Percentiles rank a stretch among this genome's conserved stretches.
These are phyloP conservation scores for Hygrocybe coccinea DNA, from an alignment of 768 basidiomycete species.

Conservation along the genomic window DNA sequence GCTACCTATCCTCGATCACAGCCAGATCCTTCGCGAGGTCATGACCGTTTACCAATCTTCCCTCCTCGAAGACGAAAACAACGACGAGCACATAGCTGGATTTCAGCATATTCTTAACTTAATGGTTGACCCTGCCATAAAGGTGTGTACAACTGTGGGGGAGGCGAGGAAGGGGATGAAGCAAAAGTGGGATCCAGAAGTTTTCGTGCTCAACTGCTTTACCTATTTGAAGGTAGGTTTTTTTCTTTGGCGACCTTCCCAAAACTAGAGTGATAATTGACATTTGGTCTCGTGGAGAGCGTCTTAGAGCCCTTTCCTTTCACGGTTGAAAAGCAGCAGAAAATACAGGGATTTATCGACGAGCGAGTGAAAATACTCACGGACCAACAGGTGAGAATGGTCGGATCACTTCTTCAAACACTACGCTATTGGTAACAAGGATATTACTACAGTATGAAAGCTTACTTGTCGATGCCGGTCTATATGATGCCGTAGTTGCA, in stretches of 20 bases:
- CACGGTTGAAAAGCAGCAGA: constrained; percentile 53
- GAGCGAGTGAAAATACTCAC: constrained; percentile 59
- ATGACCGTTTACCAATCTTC: constrained; percentile 87
- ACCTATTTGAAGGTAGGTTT: constrained; percentile 69
- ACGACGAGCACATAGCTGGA: constrained; percentile 35
- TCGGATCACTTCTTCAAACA: no score
- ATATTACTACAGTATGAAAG: constrained; percentile 39
- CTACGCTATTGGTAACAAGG: background rate
- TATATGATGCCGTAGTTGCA: constrained; percentile 43
- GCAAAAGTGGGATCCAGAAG: constrained; percentile 71
- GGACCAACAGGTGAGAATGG: constrained; percentile 76
- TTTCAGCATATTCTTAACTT: constrained; percentile 76
- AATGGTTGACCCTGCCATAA: constrained; percentile 79
- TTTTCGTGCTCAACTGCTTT: constrained; percentile 85
- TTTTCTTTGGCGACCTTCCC: no score
- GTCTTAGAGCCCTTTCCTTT: constrained; percentile 66
- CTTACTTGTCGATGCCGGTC: constrained; percentile 51
- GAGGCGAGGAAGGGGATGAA: constrained; percentile 56
- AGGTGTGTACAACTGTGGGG: constrained; percentile 63
- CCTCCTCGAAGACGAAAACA: constrained; percentile 60
- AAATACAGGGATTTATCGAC: constrained; percentile 59
- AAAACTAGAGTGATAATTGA: background rate
- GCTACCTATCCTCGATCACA: constrained; percentile 71
- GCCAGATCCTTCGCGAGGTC: constrained; percentile 80
- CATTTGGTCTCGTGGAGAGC: constrained; percentile 38